Evolutionary conservation across 345 rosid species (phyloP).

Genomic region (Garcia nutans): DNA sequence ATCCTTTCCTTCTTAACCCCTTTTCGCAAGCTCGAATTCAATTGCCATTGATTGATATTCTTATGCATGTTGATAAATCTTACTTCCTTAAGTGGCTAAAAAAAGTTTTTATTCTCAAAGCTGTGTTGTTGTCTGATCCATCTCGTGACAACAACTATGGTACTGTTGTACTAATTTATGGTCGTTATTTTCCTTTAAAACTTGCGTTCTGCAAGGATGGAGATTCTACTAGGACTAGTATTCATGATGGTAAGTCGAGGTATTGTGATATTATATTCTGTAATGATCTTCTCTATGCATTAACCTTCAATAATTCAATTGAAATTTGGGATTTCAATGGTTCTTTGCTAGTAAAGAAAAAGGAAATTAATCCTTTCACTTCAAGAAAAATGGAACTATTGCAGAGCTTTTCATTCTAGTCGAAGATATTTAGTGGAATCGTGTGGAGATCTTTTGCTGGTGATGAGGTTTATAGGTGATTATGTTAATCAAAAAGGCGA

Average conservation of each 20-base stretch:
- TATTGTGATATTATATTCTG: not conserved
- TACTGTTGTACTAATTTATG: not conserved
- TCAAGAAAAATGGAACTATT: not conserved
- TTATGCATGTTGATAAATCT: not conserved
- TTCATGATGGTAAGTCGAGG: not conserved
- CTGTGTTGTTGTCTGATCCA: not conserved
- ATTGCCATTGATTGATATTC: not conserved
- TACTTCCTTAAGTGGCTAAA: not conserved
- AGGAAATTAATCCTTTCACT: not conserved
- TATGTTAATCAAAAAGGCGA: constrained; percentile 12
- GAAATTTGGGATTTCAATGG: not conserved
- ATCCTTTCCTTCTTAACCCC: constrained; percentile 5
- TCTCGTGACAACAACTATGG: not conserved
- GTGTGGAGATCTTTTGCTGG: constrained; percentile 15
- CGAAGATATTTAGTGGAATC: constrained; percentile 19
- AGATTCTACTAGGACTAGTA: not conserved
- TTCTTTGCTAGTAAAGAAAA: not conserved
- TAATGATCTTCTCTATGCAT: not conserved
- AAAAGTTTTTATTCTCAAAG: not conserved
- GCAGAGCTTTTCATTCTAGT: not conserved
- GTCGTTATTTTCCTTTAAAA: not conserved
- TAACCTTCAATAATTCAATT: not conserved
- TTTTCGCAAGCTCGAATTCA: not conserved
- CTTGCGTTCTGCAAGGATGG: not conserved
- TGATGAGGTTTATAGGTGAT: constrained; percentile 18